Percentiles rank a stretch among this genome's conserved stretches.
phyloP scores from a whole-genome alignment of 495 filamentous ascomycete genomes.

The Daldinia childiae region DNA sequence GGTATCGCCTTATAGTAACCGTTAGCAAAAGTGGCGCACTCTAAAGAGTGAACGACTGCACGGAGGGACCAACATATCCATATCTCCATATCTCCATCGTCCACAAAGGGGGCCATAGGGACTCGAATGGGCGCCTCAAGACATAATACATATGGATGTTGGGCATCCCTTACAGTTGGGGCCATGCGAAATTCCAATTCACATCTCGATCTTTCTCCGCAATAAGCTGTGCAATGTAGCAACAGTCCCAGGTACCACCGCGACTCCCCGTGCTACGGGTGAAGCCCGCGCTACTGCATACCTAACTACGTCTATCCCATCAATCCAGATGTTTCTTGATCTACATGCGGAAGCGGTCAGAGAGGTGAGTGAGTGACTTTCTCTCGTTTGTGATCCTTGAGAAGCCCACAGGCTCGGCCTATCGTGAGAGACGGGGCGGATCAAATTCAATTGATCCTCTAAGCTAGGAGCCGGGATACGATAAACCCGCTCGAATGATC shows the following conservation, averaged over 20 bases:
- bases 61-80: slow-evolving; percentile 32
- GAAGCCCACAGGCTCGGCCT: slow-evolving; percentile 25
- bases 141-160: slow-evolving; percentile 27
- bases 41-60: slow-evolving; percentile 30
- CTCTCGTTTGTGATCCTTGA: slow-evolving; percentile 22
- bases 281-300: slow-evolving; percentile 32
- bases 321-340: slow-evolving; percentile 20
- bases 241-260: slow-evolving; percentile 29
- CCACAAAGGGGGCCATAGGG: slow-evolving; percentile 27
- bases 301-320: slow-evolving; percentile 21
- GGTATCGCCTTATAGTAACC: slow-evolving; percentile 38
- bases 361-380: slow-evolving; percentile 21
- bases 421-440: slow-evolving; percentile 19
- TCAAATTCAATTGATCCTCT: slow-evolving; percentile 33
- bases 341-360: slow-evolving; percentile 42
- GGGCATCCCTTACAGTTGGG: slow-evolving; percentile 27
- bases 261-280: slow-evolving; percentile 29
- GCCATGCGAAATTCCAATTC: slow-evolving; percentile 38
- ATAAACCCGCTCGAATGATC: slow-evolving; percentile 22
- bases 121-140: slow-evolving; percentile 7
- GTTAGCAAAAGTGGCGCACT: slow-evolving; percentile 37
- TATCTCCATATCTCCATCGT: slow-evolving; percentile 10
- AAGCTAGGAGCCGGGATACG: slow-evolving; percentile 29
- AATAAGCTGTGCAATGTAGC: slow-evolving; percentile 39
- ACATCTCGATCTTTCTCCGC: slow-evolving; percentile 43